phyloP scores from a whole-genome alignment of 176 grass and related monocot species.

The Bromus sterilis region DNA sequence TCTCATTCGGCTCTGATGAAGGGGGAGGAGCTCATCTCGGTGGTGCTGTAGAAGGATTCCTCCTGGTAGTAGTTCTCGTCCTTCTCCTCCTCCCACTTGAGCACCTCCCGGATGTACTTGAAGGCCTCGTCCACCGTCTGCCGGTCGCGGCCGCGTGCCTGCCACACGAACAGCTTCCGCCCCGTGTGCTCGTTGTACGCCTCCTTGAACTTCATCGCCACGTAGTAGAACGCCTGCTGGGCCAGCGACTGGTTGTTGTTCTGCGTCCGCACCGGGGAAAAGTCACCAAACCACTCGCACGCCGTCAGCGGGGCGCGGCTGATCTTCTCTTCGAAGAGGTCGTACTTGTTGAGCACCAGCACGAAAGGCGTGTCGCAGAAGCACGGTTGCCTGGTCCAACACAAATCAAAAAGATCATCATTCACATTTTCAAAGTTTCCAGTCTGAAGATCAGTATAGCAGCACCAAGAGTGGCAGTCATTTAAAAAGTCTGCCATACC shows the following conservation, averaged over 20 bases:
- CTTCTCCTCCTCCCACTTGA: conserved; percentile 86
- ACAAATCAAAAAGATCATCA: not conserved
- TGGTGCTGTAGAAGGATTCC: conserved; percentile 86
- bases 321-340: conserved; percentile 90
- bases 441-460: not conserved
- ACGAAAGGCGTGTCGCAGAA: conserved; percentile 74
- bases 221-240: conserved; percentile 81
- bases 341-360: conserved; percentile 89
- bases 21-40: conserved; percentile 78
- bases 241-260: conserved; percentile 68
- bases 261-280: conserved; percentile 60
- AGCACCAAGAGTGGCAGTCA: not conserved
- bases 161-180: conserved; percentile 84
- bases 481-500: conserved; percentile 24
- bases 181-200: conserved; percentile 51
- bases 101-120: conserved; percentile 74
- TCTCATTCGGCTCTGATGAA: conserved; percentile 70
- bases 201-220: conserved; percentile 89
- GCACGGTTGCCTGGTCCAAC: conserved; percentile 66
- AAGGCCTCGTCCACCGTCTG: conserved; percentile 73
- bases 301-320: conserved; percentile 31
- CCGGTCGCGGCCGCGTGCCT: conserved; percentile 48
- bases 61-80: conserved; percentile 61
- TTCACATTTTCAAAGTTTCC: not conserved
- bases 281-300: conserved; percentile 82